phyloP scores from a whole-genome alignment of 2,329 filamentous ascomycete species.

The Penicillium sp. region DNA sequence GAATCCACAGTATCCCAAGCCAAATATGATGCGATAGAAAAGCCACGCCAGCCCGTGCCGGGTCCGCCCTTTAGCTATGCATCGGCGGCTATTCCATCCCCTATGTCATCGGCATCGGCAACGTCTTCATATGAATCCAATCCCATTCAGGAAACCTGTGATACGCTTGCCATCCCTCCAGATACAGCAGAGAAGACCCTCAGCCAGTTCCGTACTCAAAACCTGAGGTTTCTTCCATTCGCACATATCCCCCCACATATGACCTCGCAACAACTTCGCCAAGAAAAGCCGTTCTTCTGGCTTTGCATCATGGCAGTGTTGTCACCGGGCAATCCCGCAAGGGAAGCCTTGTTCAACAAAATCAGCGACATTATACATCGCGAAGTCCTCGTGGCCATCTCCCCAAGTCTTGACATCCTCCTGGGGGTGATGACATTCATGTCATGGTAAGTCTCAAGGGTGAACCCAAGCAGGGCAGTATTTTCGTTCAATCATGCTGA shows the following conservation, averaged over 20 bases:
- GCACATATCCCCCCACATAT: conserved; percentile 21
- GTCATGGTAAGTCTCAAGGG: conserved; percentile 16
- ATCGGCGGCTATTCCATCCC: conserved; percentile 8
- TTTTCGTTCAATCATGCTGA: background rate
- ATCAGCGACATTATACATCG: conserved; percentile 23
- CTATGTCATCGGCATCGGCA: conserved; percentile 2
- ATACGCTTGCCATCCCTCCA: conserved; percentile 14
- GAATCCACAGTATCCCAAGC: conserved; percentile 7
- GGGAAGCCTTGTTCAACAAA: conserved; percentile 15
- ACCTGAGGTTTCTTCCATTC: conserved; percentile 31
- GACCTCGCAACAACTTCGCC: conserved; percentile 28
- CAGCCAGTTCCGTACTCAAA: conserved; percentile 20
- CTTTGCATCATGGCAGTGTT: conserved; percentile 38
- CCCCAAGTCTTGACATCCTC: conserved; percentile 22
- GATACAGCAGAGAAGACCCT: conserved; percentile 20
- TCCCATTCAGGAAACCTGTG: conserved; percentile 11
- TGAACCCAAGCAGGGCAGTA: background rate
- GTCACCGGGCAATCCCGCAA: conserved; percentile 14
- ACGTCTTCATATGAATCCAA: background rate
- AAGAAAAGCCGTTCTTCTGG: conserved; percentile 41
- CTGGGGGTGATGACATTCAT: conserved; percentile 23
- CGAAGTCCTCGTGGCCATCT: conserved; percentile 19
- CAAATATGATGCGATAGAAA: no score
- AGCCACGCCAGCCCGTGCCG: no score
- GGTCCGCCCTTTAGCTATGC: background rate